Conservation (phyloP, 768 basidiomycete genomes). For the Suillus clintonianus region DNA sequence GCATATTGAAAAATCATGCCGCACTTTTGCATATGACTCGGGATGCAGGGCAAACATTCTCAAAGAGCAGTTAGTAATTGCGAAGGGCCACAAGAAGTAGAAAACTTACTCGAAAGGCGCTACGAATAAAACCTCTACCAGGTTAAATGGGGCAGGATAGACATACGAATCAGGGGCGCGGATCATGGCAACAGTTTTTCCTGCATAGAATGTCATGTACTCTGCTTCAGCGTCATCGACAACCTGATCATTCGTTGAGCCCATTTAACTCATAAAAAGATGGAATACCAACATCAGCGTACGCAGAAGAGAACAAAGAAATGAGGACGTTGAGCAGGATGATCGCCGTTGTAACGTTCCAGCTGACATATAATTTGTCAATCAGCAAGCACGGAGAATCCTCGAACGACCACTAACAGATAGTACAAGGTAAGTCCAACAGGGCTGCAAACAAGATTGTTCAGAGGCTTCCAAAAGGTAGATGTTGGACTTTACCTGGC, state of each 20-base stretch:
- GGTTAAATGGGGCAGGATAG: conserved; percentile 92
- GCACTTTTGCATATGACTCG: conserved; percentile 61
- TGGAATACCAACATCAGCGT: conserved; percentile 68
- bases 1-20: neutral
- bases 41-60: conserved; percentile 49
- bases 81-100: neutral
- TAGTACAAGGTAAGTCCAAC: conserved; percentile 76
- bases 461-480: neutral
- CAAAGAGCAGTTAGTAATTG: conserved; percentile 6
- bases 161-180: conserved; percentile 79
- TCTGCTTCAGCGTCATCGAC: conserved; percentile 86
- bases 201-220: conserved; percentile 88
- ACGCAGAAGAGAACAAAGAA: conserved; percentile 93
- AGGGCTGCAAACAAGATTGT: conserved; percentile 35
- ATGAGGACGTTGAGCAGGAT: conserved; percentile 92
- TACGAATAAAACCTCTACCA: conserved; percentile 77
- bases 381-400: conserved; percentile 1
- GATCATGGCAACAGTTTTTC: conserved; percentile 84
- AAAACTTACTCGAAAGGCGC: conserved; percentile 81
- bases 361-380: conserved; percentile 41
- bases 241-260: conserved; percentile 46
- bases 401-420: conserved; percentile 48
- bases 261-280: neutral
- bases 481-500: conserved; percentile 38
- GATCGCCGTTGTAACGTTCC: conserved; percentile 82